Base-by-base conservation (phyloP, 2,329 filamentous ascomycete genomes). In the Pyricularia grisea region DNA sequence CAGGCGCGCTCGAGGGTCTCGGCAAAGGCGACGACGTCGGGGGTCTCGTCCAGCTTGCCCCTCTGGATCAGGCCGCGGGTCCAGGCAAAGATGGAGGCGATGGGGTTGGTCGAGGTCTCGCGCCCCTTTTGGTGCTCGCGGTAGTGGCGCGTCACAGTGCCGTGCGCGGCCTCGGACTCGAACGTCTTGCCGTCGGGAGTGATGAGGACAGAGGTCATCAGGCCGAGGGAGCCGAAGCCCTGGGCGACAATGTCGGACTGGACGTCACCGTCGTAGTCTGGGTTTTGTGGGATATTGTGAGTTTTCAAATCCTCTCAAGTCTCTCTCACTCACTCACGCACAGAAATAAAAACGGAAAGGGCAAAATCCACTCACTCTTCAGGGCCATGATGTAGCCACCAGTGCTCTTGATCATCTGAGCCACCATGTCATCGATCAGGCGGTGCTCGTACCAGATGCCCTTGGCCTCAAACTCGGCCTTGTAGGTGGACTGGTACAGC, bases 391-490 rank as follows among this genome's bases (percentile, higher is more conserved):
- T 88, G 82, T 95, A 97, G 72, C 95, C 95, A 75, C 95, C 95
- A 76, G 90, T 88, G 82, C 92, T 95, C 92, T 99, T 99, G 86
- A 99, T 92, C 95, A 99, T 99, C 87, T 99, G 95, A 67, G 95
- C 95, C 73, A 99, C 95, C 95, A 99, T 98, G 83, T 99, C 95
- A 82, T 99, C 95, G 78, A 99, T 98, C 74, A 99, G 86, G 77
- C 95, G 92, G 84, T 99, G 95, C 89, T 99, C 95, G 79, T 99
- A 98, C 95, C 95, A 98, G 83, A 98, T 97, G 72, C 88, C 88
- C 85, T 93, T 92, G 77, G 90, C 90, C 79, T 97, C 94, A 75
- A 98, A 98, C 64, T 92, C 87, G 79, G 88, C 86, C 86, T 92
- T 90, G 86, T 98, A 99, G 75, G 90, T 83, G 70, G 85, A 87